A percentile compares a stretch with the other conserved stretches of the same genome.
Evolutionary conservation across 73 alveolate genomes (phyloP).

Genomic region (Tetrahymena thermophila): DNA sequence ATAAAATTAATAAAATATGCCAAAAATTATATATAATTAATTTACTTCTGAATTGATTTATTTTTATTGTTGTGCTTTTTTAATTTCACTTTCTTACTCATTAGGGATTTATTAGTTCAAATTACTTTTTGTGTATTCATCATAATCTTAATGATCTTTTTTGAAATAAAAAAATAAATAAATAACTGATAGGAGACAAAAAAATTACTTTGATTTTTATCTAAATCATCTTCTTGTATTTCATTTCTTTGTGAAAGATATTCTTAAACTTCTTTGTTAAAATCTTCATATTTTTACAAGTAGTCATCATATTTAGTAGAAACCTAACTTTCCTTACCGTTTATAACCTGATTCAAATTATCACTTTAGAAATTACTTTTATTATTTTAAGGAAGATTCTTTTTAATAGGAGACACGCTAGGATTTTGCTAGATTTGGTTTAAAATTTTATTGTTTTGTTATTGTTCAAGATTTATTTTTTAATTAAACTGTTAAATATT

Average conservation of each 20-base stretch:
- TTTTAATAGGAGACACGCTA: neutral
- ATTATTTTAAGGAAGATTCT: neutral
- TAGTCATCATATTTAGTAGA: neutral
- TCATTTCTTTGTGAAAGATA: neutral
- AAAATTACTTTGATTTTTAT: neutral
- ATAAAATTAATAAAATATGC: neutral
- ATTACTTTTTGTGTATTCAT: neutral
- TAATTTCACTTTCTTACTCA: neutral
- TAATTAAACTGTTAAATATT: neutral
- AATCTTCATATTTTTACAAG: neutral
- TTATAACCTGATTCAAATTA: neutral
- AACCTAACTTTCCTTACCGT: neutral
- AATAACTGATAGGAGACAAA: neutral
- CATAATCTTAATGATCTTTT: neutral
- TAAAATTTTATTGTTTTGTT: neutral
- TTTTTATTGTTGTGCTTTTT: neutral
- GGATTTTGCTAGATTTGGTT: neutral
- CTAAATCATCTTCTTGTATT: neutral
- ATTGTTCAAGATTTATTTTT: neutral
- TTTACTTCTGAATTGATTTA: neutral
- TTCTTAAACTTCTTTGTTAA: neutral
- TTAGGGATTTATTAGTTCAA: neutral
- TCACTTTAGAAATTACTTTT: neutral
- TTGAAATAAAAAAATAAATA: neutral
- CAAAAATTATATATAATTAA: neutral